Evolutionary conservation across 1,284 basidiomycete genomes (phyloP).

Genomic region (Malassezia psittaci): DNA sequence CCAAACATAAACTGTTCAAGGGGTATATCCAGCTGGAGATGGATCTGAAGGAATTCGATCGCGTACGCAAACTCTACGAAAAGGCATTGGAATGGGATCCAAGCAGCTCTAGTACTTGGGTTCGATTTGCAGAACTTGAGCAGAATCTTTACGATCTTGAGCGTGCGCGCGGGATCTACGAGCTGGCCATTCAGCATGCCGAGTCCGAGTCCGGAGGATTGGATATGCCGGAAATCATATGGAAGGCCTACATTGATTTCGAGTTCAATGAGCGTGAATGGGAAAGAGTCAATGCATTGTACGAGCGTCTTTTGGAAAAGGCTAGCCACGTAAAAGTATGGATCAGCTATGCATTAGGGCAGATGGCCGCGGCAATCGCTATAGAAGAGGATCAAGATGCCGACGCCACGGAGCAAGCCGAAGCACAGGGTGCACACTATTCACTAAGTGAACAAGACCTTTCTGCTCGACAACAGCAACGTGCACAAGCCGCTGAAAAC

Average conservation of each 20-base stretch:
- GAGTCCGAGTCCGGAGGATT: slow-evolving; percentile 54
- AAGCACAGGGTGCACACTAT: background rate
- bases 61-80: slow-evolving; percentile 80
- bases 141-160: slow-evolving; percentile 78
- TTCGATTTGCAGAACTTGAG: slow-evolving; percentile 92
- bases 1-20: slow-evolving; percentile 61
- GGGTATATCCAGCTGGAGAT: slow-evolving; percentile 44
- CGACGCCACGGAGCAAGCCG: slow-evolving; percentile 51
- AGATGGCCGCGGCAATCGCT: slow-evolving; percentile 54
- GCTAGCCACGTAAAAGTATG: slow-evolving; percentile 80
- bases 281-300: slow-evolving; percentile 70
- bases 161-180: slow-evolving; percentile 87
- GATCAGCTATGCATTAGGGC: slow-evolving; percentile 50
- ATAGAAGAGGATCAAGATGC: slow-evolving; percentile 59
- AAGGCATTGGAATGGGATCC: slow-evolving; percentile 60
- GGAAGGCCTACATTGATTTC: slow-evolving; percentile 82
- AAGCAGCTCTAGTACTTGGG: slow-evolving; percentile 57
- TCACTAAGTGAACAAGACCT: slow-evolving; percentile 21
- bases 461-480: slow-evolving; percentile 49
- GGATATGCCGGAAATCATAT: slow-evolving; percentile 89
- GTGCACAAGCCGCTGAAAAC: slow-evolving; percentile 56
- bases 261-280: slow-evolving; percentile 89
- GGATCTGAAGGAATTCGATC: slow-evolving; percentile 67
- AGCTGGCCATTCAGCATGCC: slow-evolving; percentile 76
- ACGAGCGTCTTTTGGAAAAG: slow-evolving; percentile 73